Percentiles rank a stretch among this genome's conserved stretches.
phyloP scores from a whole-genome alignment of 1,139 yeast species.

The Kurtzmaniella natalensis region DNA sequence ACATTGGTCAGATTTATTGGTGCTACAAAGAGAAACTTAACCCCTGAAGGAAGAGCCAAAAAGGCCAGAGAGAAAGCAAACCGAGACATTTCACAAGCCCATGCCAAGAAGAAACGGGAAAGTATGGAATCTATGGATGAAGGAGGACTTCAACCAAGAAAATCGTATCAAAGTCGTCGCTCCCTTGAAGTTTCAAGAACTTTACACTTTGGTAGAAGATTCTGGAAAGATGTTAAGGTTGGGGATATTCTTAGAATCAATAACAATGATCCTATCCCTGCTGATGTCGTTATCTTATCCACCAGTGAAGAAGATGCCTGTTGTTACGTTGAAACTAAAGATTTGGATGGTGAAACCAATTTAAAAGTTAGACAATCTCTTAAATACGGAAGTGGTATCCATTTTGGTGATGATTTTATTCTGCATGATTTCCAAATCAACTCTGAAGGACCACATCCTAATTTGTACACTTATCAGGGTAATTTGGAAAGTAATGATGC shows the following conservation, averaged over 20 bases:
- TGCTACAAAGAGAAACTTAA: conserved; percentile 26
- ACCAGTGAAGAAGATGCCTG: conserved; percentile 52
- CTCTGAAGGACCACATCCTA: conserved; percentile 55
- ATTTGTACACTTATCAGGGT: conserved; percentile 52
- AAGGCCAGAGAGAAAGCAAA: conserved; percentile 21
- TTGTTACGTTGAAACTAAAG: conserved; percentile 56
- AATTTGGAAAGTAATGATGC: conserved; percentile 37
- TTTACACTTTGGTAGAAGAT: conserved; percentile 29
- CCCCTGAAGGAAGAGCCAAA: conserved; percentile 36
- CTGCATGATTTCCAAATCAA: conserved; percentile 39
- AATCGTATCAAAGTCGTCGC: conserved; percentile 19
- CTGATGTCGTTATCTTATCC: conserved; percentile 47
- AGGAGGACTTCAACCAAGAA: conserved; percentile 11
- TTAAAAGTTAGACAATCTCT: conserved; percentile 50
- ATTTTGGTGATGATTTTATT: conserved; percentile 42
- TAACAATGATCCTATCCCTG: conserved; percentile 57
- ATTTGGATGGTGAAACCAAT: conserved; percentile 60
- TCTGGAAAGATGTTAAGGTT: conserved; percentile 53
- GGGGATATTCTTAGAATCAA: conserved; percentile 51
- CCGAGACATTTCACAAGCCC: conserved; percentile 7
- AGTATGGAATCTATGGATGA: conserved; percentile 16
- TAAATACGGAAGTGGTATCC: conserved; percentile 35
- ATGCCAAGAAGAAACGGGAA: conserved; percentile 21
- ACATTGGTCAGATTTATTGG: conserved; percentile 26
- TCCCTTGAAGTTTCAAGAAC: conserved; percentile 14